Percentiles rank a stretch among this genome's conserved stretches.
phyloP scores from a whole-genome alignment of 2,329 filamentous ascomycete species.

The Monosporascus sp. region DNA sequence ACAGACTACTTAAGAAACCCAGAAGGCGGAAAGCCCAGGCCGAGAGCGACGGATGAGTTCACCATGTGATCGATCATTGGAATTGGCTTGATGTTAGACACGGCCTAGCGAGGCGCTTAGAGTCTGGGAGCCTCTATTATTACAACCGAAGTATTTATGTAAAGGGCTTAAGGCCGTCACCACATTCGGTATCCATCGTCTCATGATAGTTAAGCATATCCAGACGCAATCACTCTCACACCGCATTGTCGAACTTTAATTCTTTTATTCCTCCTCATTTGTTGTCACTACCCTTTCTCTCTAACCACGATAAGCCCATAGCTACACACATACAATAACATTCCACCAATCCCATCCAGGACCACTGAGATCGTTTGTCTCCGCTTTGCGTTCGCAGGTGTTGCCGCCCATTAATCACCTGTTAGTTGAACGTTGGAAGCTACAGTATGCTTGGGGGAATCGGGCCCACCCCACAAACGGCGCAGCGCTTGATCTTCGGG shows the following conservation, averaged over 20 bases:
- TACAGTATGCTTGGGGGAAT: background rate
- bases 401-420: background rate
- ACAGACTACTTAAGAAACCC: conserved; percentile 58
- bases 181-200: too few species aligned
- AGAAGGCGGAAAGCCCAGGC: conserved; percentile 26
- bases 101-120: conserved; percentile 7
- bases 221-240: too few species aligned
- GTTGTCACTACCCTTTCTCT: too few species aligned
- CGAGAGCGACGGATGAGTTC: conserved; percentile 2
- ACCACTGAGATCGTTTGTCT: background rate
- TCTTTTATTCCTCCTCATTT: too few species aligned
- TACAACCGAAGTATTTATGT: too few species aligned
- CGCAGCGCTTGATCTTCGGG: conserved; percentile 6
- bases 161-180: too few species aligned
- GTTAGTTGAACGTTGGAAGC: background rate
- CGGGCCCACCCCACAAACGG: conserved; percentile 8
- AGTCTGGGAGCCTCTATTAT: too few species aligned
- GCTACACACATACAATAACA: too few species aligned
- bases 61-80: conserved; percentile 6
- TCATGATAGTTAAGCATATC: too few species aligned
- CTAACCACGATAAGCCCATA: too few species aligned
- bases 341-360: too few species aligned
- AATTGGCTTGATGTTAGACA: background rate
- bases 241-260: too few species aligned
- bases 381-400: conserved; percentile 1